These are phyloP conservation scores for Henningerozyma blattae DNA, from an alignment of 805 yeast species.

Conservation along the genomic window DNA sequence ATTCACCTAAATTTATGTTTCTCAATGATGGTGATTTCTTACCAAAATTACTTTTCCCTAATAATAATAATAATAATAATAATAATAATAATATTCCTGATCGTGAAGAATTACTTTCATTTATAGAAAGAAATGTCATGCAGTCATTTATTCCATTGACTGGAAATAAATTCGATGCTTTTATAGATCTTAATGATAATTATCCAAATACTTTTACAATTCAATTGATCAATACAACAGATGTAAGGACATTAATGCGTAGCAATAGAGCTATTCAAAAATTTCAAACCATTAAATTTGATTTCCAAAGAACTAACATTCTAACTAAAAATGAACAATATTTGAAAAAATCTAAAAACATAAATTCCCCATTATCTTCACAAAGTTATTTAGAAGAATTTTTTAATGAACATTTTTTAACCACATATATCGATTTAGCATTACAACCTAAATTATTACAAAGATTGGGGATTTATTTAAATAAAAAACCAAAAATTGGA, in stretches of 20 bases:
- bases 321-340: no score
- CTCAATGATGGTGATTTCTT: conserved; percentile 43
- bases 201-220: not conserved
- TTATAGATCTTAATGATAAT: no score
- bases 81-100: not conserved
- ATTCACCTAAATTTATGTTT: conserved; percentile 49
- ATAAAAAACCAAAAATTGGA: conserved; percentile 30
- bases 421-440: conserved; percentile 36
- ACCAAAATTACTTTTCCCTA: not conserved
- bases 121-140: not conserved
- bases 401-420: no score
- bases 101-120: not conserved
- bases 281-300: not conserved
- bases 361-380: no score
- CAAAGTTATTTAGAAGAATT: no score
- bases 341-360: conserved; percentile 26
- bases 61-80: conserved; percentile 1
- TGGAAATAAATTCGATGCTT: no score
- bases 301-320: no score
- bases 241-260: not conserved
- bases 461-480: conserved; percentile 11
- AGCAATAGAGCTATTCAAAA: not conserved
- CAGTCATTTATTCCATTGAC: not conserved
- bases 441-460: conserved; percentile 23
- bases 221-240: not conserved